These are phyloP conservation scores for Aschersonia sp. DNA, from an alignment of 2,329 filamentous ascomycete genomes.

Conservation along the genomic window DNA sequence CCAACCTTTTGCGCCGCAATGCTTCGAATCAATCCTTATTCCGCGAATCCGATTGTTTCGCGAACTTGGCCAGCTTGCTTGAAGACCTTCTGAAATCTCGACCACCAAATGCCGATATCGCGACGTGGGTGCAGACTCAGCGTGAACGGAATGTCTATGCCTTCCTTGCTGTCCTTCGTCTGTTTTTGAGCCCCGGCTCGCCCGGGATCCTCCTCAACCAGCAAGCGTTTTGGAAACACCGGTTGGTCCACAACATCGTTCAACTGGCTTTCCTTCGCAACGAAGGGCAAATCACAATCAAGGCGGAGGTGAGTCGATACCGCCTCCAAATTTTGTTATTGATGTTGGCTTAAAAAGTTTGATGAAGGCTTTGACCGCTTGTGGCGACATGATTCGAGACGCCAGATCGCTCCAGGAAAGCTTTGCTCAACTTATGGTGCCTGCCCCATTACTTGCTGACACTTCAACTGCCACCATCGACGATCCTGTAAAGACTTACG, in stretches of 20 bases:
- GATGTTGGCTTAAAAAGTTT: slow-evolving; percentile 3
- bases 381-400: slow-evolving; percentile 74
- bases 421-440: slow-evolving; percentile 77
- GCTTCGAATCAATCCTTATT: slow-evolving; percentile 88
- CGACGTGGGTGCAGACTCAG: slow-evolving; percentile 62
- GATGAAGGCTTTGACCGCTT: slow-evolving; percentile 59
- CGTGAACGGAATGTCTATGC: slow-evolving; percentile 87
- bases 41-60: slow-evolving; percentile 73
- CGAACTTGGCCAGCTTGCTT: slow-evolving; percentile 55
- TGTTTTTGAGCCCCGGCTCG: slow-evolving; percentile 75
- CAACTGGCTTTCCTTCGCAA: slow-evolving; percentile 66
- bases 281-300: slow-evolving; percentile 56
- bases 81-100: slow-evolving; percentile 39
- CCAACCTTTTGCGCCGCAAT: slow-evolving; percentile 78
- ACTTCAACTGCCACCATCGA: slow-evolving; percentile 25
- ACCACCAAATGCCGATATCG: slow-evolving; percentile 41
- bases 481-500: slow-evolving; percentile 53
- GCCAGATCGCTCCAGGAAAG: slow-evolving; percentile 71
- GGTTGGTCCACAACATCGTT: slow-evolving; percentile 63
- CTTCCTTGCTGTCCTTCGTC: slow-evolving; percentile 66
- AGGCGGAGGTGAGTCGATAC: slow-evolving; percentile 49
- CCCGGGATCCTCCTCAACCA: slow-evolving; percentile 73
- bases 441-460: slow-evolving; percentile 33
- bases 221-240: slow-evolving; percentile 68
- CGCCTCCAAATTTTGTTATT: no score